Evolutionary conservation across 805 yeast species (phyloP), one percentile per base, ranked within the genome.

Genomic region (Yamadazyma tumulicola): DNA sequence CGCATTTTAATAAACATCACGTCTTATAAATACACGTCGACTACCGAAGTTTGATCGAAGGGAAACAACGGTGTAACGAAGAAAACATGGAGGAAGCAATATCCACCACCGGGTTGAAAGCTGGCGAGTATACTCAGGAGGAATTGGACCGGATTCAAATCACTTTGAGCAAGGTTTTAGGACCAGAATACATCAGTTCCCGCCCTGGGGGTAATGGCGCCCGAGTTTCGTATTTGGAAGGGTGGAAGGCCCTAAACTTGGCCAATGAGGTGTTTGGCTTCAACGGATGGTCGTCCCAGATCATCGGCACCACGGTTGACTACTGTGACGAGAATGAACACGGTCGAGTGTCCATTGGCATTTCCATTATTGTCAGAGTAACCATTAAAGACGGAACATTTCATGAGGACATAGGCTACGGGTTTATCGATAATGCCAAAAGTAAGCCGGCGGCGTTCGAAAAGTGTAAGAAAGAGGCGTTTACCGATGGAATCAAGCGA

Each of bases 251-350:
- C 2, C 72, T 85, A 24, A 81, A 81, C 49, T 56, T 85, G 30
- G 94, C 95, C 10, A 85, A 85, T 49, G 82, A 80, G 47, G 78
- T 85, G 3, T 84, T 85, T 67, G 94, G 94, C 0, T 84, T 81
- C 47, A 79, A 83, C 50, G 93, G 93, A 1, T 85, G 95, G 95
- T 68, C 72, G 45, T 78, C 88, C 0, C 91, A 84, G 47, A 72
- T 85, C 4, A 74, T 75, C 39, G 69, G 67, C 27, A 72, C 79
- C 11, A 77, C 73, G 19, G 81, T 84, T 12, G 94, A 85, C 52
- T 85, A 73, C 47, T 62, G 82, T 29, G 95, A 85, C 49, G 77
- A 76, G 22, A 69, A 69, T 26, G 79, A 79, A 5, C 46, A 61
- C 1, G 70, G 71, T 1, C 66, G 74, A 30, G 74, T 65, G 41